Evolutionary conservation across 2,329 filamentous ascomycete species (phyloP), one percentile per base, ranked within the genome.

Genomic region (Pyrenochaeta sp.): DNA sequence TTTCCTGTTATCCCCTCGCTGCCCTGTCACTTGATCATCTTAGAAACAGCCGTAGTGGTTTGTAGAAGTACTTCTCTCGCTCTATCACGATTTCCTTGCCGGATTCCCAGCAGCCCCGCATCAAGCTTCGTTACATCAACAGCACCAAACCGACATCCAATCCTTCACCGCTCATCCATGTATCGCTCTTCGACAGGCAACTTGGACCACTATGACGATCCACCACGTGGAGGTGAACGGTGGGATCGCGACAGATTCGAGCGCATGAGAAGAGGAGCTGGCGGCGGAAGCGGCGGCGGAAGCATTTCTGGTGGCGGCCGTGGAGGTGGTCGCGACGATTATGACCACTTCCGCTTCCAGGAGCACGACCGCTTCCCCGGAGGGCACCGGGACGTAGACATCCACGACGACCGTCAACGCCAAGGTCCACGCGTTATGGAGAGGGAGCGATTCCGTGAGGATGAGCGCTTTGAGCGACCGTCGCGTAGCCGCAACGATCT

Each of bases 391-490:
- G 80, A 82, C 40, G 64, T 82, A 28, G 72, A 77, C 12, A 68
- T 83, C 51, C 76, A 80, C 43, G 79, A 82, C 53, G 76, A 78
- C 58, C 69, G 71, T 48, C 78, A 80, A 56, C 81, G 78, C 39
- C 77, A 75, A 37, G 75, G 68, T n/a, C 60, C 65, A 2, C 77
- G 72, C 34, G 73, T 76, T 30, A 61, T 67, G 58, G 79, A 83
- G 44, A 82, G 82, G 40, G 85, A 88, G 51, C 81, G 81, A 40
- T 83, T 83, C 61, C 81, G 82, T 57, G 82, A 84, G 60, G 87
- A 89, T 22, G 86, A 90, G 3, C 82, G 77, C 47, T 78, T 73
- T 61, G 72, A 69, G 36, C 60, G 72, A 46, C 69, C 73, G 44
- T 65, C 74, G 50, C 73, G 80, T n/a, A 78, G 77, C 37, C 77